Base-by-base conservation (phyloP, 495 filamentous ascomycete genomes). In the Rhypophila decipiens region DNA sequence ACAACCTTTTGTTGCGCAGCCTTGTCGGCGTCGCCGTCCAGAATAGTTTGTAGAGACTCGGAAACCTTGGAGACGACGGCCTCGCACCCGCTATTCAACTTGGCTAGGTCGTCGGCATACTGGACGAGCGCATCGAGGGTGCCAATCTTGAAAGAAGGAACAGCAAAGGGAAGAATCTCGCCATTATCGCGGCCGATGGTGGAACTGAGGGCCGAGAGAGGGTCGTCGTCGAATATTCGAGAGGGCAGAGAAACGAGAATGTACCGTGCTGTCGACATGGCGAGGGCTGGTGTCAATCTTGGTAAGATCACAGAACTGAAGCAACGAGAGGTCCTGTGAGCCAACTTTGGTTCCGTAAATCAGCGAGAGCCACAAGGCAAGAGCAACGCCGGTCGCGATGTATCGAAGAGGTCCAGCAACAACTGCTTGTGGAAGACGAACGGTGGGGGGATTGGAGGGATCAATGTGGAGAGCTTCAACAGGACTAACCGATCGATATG, bases 81-180 rank as follows among this genome's bases (percentile, higher is more conserved):
- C 68, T 90, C 85, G 56, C 89, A 95, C 24, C 77, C 76, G 11
- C 70, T 57, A 49, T 88, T 85, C 23, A 98, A 80, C 79, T 97
- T 98, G 27, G 84, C 78, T 35, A 98, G 73, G 59, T 96, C 91
- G 62, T 98, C 93, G 31, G 93, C 93, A 62, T 98, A 91, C 69
- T 94, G 87, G 21, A 98, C 89, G n/a, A 98, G 72, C 35, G 86
- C 88, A 67, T 98, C 93, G 40, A 98, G 76, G 1, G 93, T 95
- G 42, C 93, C 93, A 66, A 98, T 95, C 71, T 97, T 98, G 76
- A 98, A 95, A 34, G 86, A 84, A 2, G 93, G 93, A 50, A 98
- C 87, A 11, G 77, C 65, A 58, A 96, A 96, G 7, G 84, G 82
- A 39, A 80, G 72, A 17, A 87, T 82, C 36, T 80, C 80, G 56